These are phyloP conservation scores for Piromyces finnis DNA, from an alignment of 192 early-diverging fungal genomes.

Conservation along the genomic window DNA sequence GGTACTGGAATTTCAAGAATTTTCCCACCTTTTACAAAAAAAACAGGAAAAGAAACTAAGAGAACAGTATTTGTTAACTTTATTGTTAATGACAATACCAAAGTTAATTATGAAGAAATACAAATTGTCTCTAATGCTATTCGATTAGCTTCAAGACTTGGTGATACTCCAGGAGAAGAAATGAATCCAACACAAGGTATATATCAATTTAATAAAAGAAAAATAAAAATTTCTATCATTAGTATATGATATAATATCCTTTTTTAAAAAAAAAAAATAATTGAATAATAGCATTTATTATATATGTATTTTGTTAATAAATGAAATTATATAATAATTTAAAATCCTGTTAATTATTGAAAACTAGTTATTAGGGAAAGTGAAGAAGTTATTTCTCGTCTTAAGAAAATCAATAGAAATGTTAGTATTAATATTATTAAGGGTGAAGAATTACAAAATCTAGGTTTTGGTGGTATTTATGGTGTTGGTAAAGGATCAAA, in stretches of 20 bases:
- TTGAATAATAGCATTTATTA: no score
- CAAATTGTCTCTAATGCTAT: constrained; percentile 4
- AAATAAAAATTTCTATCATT: no score
- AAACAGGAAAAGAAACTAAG: constrained; percentile 1
- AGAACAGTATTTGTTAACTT: neutral
- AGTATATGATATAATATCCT: no score
- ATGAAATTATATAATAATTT: no score
- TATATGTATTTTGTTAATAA: no score
- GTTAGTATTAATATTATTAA: constrained; percentile 19
- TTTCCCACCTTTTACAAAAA: constrained; percentile 12
- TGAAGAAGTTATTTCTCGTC: constrained; percentile 5
- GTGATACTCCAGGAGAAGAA: constrained; percentile 22
- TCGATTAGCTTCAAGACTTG: constrained; percentile 11
- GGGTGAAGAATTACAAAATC: constrained; percentile 19
- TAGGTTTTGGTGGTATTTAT: constrained; percentile 23
- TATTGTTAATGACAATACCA: neutral
- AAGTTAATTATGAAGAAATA: neutral
- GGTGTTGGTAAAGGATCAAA: constrained; percentile 24
- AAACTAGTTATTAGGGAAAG: constrained; percentile 15
- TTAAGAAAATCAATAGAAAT: constrained; percentile 2
- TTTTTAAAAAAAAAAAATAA: no score
- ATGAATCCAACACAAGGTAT: constrained; percentile 12
- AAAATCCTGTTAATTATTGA: no score
- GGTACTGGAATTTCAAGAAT: constrained; percentile 9
- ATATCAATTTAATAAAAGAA: no score